These are phyloP conservation scores for Puccinia brachypodii DNA, from an alignment of 1,284 basidiomycete species.

Conservation along the genomic window DNA sequence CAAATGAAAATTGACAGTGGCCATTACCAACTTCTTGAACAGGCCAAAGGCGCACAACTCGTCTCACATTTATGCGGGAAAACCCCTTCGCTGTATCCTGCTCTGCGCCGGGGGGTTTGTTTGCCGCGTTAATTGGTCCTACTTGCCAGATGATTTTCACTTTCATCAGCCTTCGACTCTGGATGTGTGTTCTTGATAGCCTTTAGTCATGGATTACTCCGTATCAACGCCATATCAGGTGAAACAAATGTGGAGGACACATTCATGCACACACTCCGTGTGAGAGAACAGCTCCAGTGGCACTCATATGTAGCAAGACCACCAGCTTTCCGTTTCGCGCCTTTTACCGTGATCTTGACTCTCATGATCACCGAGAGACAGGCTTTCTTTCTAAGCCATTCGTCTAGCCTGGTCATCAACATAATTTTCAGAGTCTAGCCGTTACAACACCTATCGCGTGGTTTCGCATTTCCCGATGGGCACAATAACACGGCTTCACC, in stretches of 20 bases:
- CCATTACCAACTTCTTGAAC: not conserved
- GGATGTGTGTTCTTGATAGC: not conserved
- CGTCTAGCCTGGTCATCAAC: not conserved
- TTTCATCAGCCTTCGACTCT: too few relatives aligned
- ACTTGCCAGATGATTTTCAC: too few relatives aligned
- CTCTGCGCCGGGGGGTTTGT: too few relatives aligned
- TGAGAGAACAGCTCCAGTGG: not conserved
- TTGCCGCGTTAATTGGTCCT: too few relatives aligned
- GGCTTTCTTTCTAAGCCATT: not conserved
- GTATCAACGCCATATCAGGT: not conserved
- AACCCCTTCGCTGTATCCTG: too few relatives aligned
- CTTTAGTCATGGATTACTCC: not conserved
- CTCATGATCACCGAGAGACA: not conserved
- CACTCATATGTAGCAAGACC: too few relatives aligned
- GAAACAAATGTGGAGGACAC: not conserved
- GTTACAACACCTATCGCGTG: conserved; percentile 10
- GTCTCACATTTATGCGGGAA: too few relatives aligned
- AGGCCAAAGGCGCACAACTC: too few relatives aligned
- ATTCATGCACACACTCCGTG: not conserved
- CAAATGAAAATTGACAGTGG: not conserved
- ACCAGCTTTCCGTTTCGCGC: not conserved
- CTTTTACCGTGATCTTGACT: not conserved
- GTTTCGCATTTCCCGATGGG: conserved; percentile 21
- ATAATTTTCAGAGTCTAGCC: not conserved
- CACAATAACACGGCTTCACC: not conserved